A percentile compares a stretch with the other conserved stretches of the same genome.
These are phyloP conservation scores for Astragalus membranaceus DNA, from an alignment of 306 rosid genomes.

Conservation along the genomic window DNA sequence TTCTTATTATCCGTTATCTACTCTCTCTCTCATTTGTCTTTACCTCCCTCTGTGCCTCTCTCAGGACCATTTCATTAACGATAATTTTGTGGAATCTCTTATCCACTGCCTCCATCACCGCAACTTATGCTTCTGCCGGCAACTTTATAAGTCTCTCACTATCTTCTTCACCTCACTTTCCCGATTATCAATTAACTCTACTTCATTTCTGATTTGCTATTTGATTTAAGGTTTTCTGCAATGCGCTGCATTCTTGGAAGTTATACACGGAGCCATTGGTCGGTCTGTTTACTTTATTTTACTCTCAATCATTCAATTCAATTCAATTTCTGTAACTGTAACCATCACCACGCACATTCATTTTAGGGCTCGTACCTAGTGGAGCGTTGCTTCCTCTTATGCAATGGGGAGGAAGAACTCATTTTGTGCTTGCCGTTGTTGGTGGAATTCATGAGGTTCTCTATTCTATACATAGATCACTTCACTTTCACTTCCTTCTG, in stretches of 20 bases:
- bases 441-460: constrained; percentile 52
- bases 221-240: constrained; percentile 61
- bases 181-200: background rate
- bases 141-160: constrained; percentile 43
- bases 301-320: background rate
- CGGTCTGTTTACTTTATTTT: constrained; percentile 22
- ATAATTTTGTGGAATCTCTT: constrained; percentile 37
- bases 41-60: background rate
- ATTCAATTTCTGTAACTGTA: background rate
- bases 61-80: constrained; percentile 57
- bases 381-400: constrained; percentile 75
- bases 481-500: background rate
- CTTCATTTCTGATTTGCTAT: background rate
- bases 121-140: constrained; percentile 60
- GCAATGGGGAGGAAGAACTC: constrained; percentile 94
- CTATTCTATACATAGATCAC: background rate
- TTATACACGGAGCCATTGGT: constrained; percentile 83
- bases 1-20: background rate
- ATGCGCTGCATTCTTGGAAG: constrained; percentile 77
- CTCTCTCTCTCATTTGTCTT: background rate
- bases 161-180: background rate
- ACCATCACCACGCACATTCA: background rate
- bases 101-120: constrained; percentile 34
- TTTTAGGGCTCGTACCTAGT: constrained; percentile 80
- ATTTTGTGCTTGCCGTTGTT: constrained; percentile 62